A percentile compares a stretch with the other conserved stretches of the same genome.
phyloP scores from a whole-genome alignment of 2,329 filamentous ascomycete species.

The Claviceps arundinis region DNA sequence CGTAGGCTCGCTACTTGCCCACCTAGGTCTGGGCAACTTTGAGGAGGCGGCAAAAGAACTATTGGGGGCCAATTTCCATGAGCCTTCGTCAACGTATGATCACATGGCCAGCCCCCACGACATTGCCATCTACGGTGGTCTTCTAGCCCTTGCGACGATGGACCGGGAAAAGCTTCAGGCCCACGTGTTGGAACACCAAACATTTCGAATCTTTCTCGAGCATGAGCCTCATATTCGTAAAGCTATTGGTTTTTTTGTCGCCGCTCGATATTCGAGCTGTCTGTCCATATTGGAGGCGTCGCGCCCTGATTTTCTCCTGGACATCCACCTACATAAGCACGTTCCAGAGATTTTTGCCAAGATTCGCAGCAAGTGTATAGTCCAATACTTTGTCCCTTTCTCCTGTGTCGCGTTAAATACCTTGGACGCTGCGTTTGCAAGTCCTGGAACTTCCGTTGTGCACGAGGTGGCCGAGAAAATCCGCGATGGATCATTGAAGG shows the following conservation, averaged over 20 bases:
- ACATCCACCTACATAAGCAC: slow-evolving; percentile 70
- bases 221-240: slow-evolving; percentile 88
- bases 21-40: slow-evolving; percentile 33
- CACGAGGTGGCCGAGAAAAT: slow-evolving; percentile 72
- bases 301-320: slow-evolving; percentile 75
- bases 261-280: slow-evolving; percentile 77
- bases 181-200: slow-evolving; percentile 63
- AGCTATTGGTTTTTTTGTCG: slow-evolving; percentile 79
- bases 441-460: slow-evolving; percentile 49
- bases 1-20: slow-evolving; percentile 37
- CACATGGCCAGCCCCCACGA: slow-evolving; percentile 74
- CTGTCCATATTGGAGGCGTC: slow-evolving; percentile 72
- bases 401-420: slow-evolving; percentile 71
- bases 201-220: slow-evolving; percentile 80
- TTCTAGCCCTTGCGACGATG: slow-evolving; percentile 86
- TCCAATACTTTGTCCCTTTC: slow-evolving; percentile 86
- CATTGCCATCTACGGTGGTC: slow-evolving; percentile 78
- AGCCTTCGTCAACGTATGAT: slow-evolving; percentile 43
- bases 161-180: slow-evolving; percentile 60
- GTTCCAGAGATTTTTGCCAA: slow-evolving; percentile 54
- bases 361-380: slow-evolving; percentile 83
- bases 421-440: slow-evolving; percentile 64
- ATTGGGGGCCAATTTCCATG: slow-evolving; percentile 44
- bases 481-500: slow-evolving; percentile 53
- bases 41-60: slow-evolving; percentile 59